Percentiles rank a stretch among this genome's conserved stretches.
phyloP scores from a whole-genome alignment of 78 protist genomes.

The Tieghemostelium lacteum region DNA sequence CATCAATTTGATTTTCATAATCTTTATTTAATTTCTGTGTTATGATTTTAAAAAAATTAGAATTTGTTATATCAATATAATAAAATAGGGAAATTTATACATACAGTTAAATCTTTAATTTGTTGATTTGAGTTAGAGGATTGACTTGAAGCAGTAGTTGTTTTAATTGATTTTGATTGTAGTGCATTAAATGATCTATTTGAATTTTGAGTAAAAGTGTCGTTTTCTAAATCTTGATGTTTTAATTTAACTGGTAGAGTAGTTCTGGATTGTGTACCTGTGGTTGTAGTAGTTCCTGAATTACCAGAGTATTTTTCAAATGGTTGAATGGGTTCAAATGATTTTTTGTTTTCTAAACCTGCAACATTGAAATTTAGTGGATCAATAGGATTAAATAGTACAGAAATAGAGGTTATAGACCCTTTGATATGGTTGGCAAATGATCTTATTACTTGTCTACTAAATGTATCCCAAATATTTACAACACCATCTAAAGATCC shows the following conservation, averaged over 20 bases:
- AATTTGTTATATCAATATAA: too few relatives aligned
- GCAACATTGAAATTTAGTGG: conserved; percentile 18
- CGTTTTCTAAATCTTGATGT: not conserved
- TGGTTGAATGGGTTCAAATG: conserved; percentile 38
- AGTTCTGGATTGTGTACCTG: not conserved
- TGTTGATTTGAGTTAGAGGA: not conserved
- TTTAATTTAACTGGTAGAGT: conserved; percentile 35
- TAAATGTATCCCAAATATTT: conserved; percentile 75
- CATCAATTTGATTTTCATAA: not conserved
- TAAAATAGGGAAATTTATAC: too few relatives aligned
- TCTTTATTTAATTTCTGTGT: not conserved
- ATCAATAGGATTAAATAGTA: conserved; percentile 46
- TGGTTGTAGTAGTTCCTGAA: not conserved
- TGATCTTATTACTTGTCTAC: conserved; percentile 44
- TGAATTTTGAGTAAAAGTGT: not conserved
- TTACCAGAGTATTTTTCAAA: conserved; percentile 47
- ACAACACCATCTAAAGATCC: conserved; percentile 67
- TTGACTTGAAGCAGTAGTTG: too few relatives aligned
- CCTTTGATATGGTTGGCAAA: conserved; percentile 53
- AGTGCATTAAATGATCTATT: not conserved
- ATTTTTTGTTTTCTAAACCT: not conserved
- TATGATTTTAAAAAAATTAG: too few relatives aligned
- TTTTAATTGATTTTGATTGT: not conserved
- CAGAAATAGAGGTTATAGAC: conserved; percentile 9
- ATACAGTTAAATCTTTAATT: not conserved